Base-by-base conservation (phyloP, 352 stramenopile genomes). In the Globisporangium parvum region DNA sequence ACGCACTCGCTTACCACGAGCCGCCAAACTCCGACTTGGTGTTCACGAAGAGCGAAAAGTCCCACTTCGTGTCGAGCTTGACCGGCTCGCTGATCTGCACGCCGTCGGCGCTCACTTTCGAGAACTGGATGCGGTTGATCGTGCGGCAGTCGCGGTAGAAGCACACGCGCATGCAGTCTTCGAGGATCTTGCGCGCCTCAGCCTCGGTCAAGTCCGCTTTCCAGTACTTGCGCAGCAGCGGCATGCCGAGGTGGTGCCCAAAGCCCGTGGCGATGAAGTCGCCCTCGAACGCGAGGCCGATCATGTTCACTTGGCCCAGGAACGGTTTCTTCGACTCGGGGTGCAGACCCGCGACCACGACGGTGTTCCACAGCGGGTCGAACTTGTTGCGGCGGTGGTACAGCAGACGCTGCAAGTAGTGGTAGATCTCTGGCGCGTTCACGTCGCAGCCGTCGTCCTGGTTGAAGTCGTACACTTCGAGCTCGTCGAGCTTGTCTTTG, bases 301-400 rank as follows among this genome's bases (percentile, higher is more conserved):
- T 97, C 80, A 98, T 98, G 69, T 97, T 97, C 8, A 98, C 88
- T 46, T 95, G 89, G n/a, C 96, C 96, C 44, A 99, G 85, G 74
- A 99, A 94, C 12, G 82, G 98, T 51, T 88, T 63, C 57, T 90
- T 77, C 31, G 89, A 95, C 66, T 96, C 85, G 26, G 90, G 85
- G 54, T 94, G 83, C 47, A 93, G 74, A 3, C 97, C 96, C n/a
- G 92, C 97, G 51, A 99, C 87, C 0, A 99, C 83, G 6, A 99
- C 62, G 54, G 96, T 97, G 80, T 99, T 99, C 96, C 96, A 99
- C 26, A 98, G 85, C 44, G 97, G 97, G 74, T 99, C 97, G 67
- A 99, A 98, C 66, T 99, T 98, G 75, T 98, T 99, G 66, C 97
- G 88, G 62, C 96, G 87, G 70, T 99, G 92, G 85, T 99, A 99